Percentiles rank a stretch among this genome's conserved stretches.
Conservation (phyloP, 805 yeast genomes). For the Wickerhamomyces bisporus region DNA sequence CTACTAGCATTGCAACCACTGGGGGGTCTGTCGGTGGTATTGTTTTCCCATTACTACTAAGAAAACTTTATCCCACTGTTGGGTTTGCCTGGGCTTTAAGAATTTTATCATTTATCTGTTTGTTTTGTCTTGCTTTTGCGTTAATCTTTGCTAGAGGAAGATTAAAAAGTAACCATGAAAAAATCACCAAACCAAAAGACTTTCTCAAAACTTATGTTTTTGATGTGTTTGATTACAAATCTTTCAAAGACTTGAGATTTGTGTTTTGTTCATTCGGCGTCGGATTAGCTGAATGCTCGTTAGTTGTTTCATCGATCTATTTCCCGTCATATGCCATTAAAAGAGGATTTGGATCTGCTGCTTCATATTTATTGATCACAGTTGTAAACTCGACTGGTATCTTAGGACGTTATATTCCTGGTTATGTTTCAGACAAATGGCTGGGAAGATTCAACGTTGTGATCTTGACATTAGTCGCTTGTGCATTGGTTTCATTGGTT, state of each 20-base stretch:
- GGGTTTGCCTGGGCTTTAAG: slow-evolving; percentile 62
- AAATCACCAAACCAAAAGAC: background rate
- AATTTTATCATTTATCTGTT: slow-evolving; percentile 43
- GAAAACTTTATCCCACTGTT: slow-evolving; percentile 41
- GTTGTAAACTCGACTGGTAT: slow-evolving; percentile 42
- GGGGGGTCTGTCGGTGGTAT: slow-evolving; percentile 59
- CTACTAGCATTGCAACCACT: slow-evolving; percentile 43
- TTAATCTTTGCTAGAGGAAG: slow-evolving; percentile 37
- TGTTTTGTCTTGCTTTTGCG: slow-evolving; percentile 33
- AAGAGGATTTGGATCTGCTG: slow-evolving; percentile 37
- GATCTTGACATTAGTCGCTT: slow-evolving; percentile 28
- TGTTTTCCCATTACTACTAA: slow-evolving; percentile 48
- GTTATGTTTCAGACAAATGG: slow-evolving; percentile 36
- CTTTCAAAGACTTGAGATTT: slow-evolving; percentile 39
- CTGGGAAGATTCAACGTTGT: slow-evolving; percentile 51
- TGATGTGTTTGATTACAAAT: slow-evolving; percentile 33
- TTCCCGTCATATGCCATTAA: slow-evolving; percentile 49
- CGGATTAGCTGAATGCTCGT: slow-evolving; percentile 29
- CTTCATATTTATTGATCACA: slow-evolving; percentile 43
- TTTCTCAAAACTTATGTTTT: slow-evolving; percentile 18
- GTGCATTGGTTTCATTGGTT: slow-evolving; percentile 31
- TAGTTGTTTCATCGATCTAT: slow-evolving; percentile 42
- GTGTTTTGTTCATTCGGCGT: slow-evolving; percentile 37
- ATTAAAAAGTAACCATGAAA: slow-evolving; percentile 20
- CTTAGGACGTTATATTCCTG: slow-evolving; percentile 41